Conservation (phyloP, 2,329 filamentous ascomycete genomes). For the Colletotrichum karsti region DNA sequence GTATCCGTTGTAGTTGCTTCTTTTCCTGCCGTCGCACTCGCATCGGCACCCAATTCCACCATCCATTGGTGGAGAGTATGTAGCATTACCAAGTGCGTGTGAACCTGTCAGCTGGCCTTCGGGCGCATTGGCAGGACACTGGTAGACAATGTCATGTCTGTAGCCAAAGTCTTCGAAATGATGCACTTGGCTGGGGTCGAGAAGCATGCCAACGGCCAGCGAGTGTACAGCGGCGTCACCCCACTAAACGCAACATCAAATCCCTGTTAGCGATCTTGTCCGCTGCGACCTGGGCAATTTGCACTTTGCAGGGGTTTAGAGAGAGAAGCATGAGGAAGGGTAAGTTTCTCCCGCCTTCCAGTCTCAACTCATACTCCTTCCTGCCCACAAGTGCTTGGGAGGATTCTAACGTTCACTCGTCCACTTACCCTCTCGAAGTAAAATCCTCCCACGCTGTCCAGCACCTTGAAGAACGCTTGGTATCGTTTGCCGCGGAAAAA, state of each 20-base stretch:
- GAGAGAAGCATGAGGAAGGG: too few relatives aligned
- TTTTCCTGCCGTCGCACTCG: conserved; percentile 44
- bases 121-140: conserved; percentile 45
- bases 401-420: too few relatives aligned
- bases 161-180: conserved; percentile 55
- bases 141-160: conserved; percentile 43
- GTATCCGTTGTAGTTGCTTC: conserved; percentile 41
- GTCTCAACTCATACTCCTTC: background rate
- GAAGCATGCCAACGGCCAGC: conserved; percentile 50
- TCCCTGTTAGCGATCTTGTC: conserved; percentile 5
- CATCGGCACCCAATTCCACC: conserved; percentile 51
- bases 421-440: conserved; percentile 51
- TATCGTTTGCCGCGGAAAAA: conserved; percentile 51
- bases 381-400: background rate
- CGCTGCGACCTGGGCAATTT: too few relatives aligned
- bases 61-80: conserved; percentile 38
- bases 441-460: conserved; percentile 52
- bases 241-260: conserved; percentile 39
- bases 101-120: conserved; percentile 44
- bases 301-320: too few relatives aligned
- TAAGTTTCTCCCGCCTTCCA: too few relatives aligned
- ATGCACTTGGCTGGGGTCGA: conserved; percentile 48
- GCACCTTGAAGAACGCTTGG: conserved; percentile 48
- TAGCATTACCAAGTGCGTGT: conserved; percentile 36
- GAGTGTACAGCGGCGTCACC: conserved; percentile 55